Base-by-base conservation (phyloP, 768 basidiomycete genomes). In the Suillus luteus region DNA sequence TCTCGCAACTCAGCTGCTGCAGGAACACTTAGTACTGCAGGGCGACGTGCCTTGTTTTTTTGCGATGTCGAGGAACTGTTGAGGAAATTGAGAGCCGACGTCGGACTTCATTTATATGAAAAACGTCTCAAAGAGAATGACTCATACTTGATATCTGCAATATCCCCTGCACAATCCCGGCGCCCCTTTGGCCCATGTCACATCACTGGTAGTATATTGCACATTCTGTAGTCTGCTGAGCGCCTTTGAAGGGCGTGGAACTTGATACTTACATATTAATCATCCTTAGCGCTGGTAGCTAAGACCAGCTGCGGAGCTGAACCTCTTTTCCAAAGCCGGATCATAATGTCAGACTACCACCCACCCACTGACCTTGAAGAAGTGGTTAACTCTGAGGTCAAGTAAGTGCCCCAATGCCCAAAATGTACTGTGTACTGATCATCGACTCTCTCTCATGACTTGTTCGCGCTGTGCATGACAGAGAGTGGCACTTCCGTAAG, bases 401-500 rank as follows among this genome's bases (percentile, higher is more conserved):
- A 88, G 88, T 88, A 64, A 24, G 78, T 63, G 41, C 44, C 11
- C 12, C n/a, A n/a, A n/a, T n/a, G n/a, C n/a, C n/a, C n/a, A n/a
- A n/a, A n/a, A n/a, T n/a, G n/a, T 27, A 27, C 27, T 27, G 31
- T 2, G 27, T 52, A 19, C 19, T 27, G 33, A 14, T 59, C 19
- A 19, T 60, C 22, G 27, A 40, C 37, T 33, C 43, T 38, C 37
- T 22, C 44, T 38, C 35, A n/a, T 38, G 57, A 31, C 51, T 35
- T 19, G 15, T 60, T 22, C 48, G 49, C 2, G 54, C 57, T 38
- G 43, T 31, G 63, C 59, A 49, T 40, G 33, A 22, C 68, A 90
- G 90, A 72, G 90, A 91, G 72, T 91, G 90, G 90, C 90, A 91
- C 70, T 91, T 91, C 70, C 90, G 90, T 90, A 71, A 69, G 85